These are phyloP conservation scores for Leishmania arabica DNA, from an alignment of 208 protist genomes.

Conservation along the genomic window DNA sequence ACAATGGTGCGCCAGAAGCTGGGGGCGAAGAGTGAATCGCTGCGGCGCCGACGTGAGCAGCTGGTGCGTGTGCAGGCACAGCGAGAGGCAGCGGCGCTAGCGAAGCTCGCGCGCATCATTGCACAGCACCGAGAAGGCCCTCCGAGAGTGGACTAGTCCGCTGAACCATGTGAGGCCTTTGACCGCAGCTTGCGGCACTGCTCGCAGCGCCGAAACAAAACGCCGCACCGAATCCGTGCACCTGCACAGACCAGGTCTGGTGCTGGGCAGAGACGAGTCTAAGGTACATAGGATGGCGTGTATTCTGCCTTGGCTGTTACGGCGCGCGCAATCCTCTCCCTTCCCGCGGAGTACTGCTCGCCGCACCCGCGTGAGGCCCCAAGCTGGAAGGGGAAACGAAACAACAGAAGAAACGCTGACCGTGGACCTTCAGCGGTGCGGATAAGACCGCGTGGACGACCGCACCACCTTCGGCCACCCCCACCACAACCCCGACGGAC, in stretches of 20 bases:
- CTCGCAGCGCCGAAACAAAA: background rate
- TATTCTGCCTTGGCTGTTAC: background rate
- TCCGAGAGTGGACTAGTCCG: background rate
- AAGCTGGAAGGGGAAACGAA: background rate
- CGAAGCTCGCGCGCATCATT: conserved; percentile 79
- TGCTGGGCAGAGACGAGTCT: background rate
- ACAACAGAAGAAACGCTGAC: background rate
- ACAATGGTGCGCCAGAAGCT: conserved; percentile 54
- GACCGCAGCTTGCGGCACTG: background rate
- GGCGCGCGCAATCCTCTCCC: background rate
- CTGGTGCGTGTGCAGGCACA: conserved; percentile 51
- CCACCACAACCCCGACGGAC: background rate
- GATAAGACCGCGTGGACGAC: background rate
- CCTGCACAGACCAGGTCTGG: background rate
- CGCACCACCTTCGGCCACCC: background rate
- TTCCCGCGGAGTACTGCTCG: background rate
- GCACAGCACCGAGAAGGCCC: conserved; percentile 37
- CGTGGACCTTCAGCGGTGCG: background rate
- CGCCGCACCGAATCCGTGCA: background rate
- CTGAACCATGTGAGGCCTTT: too few species aligned
- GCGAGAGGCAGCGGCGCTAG: conserved; percentile 66
- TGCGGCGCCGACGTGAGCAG: conserved; percentile 46
- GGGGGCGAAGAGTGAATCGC: conserved; percentile 30
- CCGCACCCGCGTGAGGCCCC: background rate
- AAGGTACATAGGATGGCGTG: background rate